These are phyloP conservation scores for Daldinia concentrica DNA, from an alignment of 495 filamentous ascomycete genomes.

Conservation along the genomic window DNA sequence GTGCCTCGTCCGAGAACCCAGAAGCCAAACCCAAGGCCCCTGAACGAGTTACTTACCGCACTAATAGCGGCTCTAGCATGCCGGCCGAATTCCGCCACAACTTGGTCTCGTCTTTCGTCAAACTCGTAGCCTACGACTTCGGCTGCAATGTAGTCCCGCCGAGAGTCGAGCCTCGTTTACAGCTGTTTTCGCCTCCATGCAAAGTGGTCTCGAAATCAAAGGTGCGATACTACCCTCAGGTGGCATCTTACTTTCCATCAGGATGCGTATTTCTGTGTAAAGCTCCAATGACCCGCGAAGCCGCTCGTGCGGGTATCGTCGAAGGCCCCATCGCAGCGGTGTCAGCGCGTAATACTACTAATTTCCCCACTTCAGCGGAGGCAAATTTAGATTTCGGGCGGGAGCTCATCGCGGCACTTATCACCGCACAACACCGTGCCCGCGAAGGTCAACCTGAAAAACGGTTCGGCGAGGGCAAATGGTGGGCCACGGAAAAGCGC, in stretches of 20 bases:
- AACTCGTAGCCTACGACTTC: constrained; percentile 82
- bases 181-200: constrained; percentile 50
- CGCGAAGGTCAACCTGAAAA: constrained; percentile 73
- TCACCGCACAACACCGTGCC: constrained; percentile 83
- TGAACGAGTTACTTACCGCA: constrained; percentile 56
- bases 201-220: constrained; percentile 58
- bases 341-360: constrained; percentile 64
- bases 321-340: constrained; percentile 78
- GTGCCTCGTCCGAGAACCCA: constrained; percentile 1
- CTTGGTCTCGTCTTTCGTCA: constrained; percentile 74
- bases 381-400: constrained; percentile 74
- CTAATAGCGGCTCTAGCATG: constrained; percentile 73
- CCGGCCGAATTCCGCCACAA: constrained; percentile 78
- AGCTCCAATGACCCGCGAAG: constrained; percentile 69
- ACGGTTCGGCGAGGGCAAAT: constrained; percentile 75
- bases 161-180: constrained; percentile 68
- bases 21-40: constrained; percentile 27
- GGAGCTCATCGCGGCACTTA: constrained; percentile 76
- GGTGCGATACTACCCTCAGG: constrained; percentile 43
- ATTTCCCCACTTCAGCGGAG: constrained; percentile 54
- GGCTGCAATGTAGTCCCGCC: constrained; percentile 74
- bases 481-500: constrained; percentile 79
- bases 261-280: constrained; percentile 69
- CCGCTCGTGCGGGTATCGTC: constrained; percentile 75
- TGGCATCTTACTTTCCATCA: constrained; percentile 63